phyloP scores from a whole-genome alignment of 257 asterid species.

The Leonotis leonurus region DNA sequence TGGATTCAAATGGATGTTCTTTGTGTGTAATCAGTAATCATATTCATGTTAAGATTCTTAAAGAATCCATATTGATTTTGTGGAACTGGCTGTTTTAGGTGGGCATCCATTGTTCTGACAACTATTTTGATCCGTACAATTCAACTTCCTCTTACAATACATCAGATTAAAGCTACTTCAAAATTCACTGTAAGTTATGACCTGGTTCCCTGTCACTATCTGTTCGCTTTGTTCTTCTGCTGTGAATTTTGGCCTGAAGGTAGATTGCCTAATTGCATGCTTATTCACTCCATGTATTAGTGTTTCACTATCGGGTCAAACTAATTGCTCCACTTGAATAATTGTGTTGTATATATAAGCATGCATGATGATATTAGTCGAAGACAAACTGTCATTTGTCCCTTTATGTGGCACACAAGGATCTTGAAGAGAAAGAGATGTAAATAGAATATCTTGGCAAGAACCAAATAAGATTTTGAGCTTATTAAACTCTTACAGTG shows the following conservation, averaged over 20 bases:
- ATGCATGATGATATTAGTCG: too few species aligned
- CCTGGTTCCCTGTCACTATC: not conserved
- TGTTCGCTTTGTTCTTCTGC: not conserved
- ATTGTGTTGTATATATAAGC: not conserved
- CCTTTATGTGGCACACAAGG: not conserved
- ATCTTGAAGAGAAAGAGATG: not conserved
- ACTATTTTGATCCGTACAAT: slow-evolving; percentile 55
- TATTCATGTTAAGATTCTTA: not conserved
- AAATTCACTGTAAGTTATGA: slow-evolving; percentile 55
- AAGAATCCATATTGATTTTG: not conserved
- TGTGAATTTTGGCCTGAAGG: not conserved
- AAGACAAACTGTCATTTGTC: too few species aligned
- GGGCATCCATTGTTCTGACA: slow-evolving; percentile 59
- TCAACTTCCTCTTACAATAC: slow-evolving; percentile 58
- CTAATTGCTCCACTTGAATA: slow-evolving; percentile 2
- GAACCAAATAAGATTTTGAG: not conserved
- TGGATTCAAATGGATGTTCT: too few species aligned
- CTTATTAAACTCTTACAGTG: not conserved
- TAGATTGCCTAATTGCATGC: not conserved
- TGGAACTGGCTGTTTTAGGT: slow-evolving; percentile 46
- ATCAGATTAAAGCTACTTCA: slow-evolving; percentile 66
- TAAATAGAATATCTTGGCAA: not conserved
- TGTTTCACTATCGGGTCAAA: not conserved
- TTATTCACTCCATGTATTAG: not conserved
- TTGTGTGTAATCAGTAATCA: too few species aligned